Percentiles rank a stretch among this genome's conserved stretches.
phyloP scores from a whole-genome alignment of 345 rosid genomes.

The Boechera stricta region DNA sequence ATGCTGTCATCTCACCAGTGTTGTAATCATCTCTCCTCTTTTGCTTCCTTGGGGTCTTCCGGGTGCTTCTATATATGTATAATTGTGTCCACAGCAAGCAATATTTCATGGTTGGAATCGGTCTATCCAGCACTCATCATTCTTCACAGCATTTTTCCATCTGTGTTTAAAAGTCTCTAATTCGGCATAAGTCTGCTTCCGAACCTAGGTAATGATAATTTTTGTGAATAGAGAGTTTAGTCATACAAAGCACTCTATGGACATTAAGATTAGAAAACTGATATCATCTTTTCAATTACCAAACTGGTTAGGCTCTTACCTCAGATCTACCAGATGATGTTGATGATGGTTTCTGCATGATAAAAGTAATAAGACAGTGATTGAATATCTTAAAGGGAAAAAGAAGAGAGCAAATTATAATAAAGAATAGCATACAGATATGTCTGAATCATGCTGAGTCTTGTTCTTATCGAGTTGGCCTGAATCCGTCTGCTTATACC shows the following conservation, averaged over 20 bases:
- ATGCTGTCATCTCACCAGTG: slow-evolving; percentile 3
- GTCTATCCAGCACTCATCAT: slow-evolving; percentile 73
- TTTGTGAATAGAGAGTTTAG: slow-evolving; percentile 19
- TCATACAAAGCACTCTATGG: background rate
- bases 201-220: slow-evolving; percentile 49
- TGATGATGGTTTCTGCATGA: slow-evolving; percentile 36
- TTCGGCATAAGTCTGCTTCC: slow-evolving; percentile 53
- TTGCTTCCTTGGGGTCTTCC: background rate
- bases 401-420: background rate
- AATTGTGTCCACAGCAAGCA: slow-evolving; percentile 1
- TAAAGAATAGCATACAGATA: slow-evolving; percentile 40
- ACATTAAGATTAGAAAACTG: background rate
- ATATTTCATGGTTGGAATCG: slow-evolving; percentile 29
- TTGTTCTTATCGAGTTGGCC: slow-evolving; percentile 33
- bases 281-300: slow-evolving; percentile 3
- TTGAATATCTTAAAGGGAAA: background rate
- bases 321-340: slow-evolving; percentile 50
- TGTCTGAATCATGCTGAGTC: slow-evolving; percentile 33
- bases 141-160: slow-evolving; percentile 69
- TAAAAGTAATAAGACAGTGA: slow-evolving; percentile 6
- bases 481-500: slow-evolving; percentile 39
- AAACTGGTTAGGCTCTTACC: slow-evolving; percentile 47
- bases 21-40: slow-evolving; percentile 15
- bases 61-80: slow-evolving; percentile 1
- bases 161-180: slow-evolving; percentile 63